Percentiles rank a stretch among this genome's conserved stretches.
Conservation (phyloP, 2,329 filamentous ascomycete genomes). For the Ceratocystis variospora region DNA sequence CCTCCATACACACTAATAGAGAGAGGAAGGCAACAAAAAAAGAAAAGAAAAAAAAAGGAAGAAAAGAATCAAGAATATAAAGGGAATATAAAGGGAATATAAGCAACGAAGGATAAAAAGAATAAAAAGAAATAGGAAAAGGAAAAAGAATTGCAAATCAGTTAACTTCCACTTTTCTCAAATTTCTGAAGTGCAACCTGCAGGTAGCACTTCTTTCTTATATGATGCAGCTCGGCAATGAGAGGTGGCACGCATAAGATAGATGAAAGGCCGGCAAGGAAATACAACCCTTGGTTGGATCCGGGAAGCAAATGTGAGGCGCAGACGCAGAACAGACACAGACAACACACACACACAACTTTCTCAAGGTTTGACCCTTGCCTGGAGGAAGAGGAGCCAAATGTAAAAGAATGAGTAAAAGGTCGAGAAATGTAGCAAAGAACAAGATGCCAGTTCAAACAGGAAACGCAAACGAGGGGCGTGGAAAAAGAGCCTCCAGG, state of each 20-base stretch:
- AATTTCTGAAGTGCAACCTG: background rate
- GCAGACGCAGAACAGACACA: constrained; percentile 1
- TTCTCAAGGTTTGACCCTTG: constrained; percentile 7
- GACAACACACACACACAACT: background rate
- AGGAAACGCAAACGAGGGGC: background rate
- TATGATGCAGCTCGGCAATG: constrained; percentile 7
- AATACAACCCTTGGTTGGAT: background rate
- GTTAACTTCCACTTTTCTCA: background rate
- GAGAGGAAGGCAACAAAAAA: background rate
- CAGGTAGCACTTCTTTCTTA: background rate
- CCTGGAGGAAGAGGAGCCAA: background rate
- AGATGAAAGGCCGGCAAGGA: background rate
- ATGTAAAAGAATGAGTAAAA: constrained; percentile 3
- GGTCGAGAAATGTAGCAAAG: background rate
- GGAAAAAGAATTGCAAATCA: constrained; percentile 1
- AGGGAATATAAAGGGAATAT: background rate
- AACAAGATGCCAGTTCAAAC: background rate
- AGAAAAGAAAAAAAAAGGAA: background rate
- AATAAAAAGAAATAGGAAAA: background rate
- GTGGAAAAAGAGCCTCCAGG: background rate
- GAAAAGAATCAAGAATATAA: background rate
- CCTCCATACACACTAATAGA: background rate
- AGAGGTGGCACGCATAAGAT: constrained; percentile 4
- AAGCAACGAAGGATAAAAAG: background rate
- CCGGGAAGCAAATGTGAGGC: background rate